phyloP scores from a whole-genome alignment of 345 rosid genomes.

The Streptanthus diversifolius region DNA sequence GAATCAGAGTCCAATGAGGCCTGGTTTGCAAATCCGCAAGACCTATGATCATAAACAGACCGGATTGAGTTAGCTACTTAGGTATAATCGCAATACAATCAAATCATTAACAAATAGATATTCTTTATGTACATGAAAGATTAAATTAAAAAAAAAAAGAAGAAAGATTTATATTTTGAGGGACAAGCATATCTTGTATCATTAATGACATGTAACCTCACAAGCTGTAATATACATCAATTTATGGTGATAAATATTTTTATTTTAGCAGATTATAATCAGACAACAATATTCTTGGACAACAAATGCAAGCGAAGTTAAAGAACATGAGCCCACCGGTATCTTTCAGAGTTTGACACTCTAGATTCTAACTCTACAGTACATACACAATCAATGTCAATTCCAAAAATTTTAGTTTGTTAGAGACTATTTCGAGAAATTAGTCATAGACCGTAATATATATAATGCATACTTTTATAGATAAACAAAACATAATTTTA shows the following conservation, averaged over 20 bases:
- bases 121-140: neutral
- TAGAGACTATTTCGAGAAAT: neutral
- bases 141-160: neutral
- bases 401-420: neutral
- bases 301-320: constrained; percentile 11
- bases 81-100: neutral
- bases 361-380: neutral
- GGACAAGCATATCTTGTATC: neutral
- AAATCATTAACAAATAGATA: neutral
- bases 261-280: neutral
- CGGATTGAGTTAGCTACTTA: neutral
- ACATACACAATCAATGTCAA: neutral
- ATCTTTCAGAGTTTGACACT: constrained; percentile 8
- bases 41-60: neutral
- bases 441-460: neutral
- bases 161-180: neutral
- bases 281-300: neutral
- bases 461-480: neutral
- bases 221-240: neutral
- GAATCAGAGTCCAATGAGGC: neutral
- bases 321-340: constrained; percentile 10
- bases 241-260: neutral
- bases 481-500: neutral
- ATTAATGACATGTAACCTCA: neutral
- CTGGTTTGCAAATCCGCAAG: neutral